Conservation (phyloP, 163 green algal genomes). For the Trebouxiophyceae sp. region DNA sequence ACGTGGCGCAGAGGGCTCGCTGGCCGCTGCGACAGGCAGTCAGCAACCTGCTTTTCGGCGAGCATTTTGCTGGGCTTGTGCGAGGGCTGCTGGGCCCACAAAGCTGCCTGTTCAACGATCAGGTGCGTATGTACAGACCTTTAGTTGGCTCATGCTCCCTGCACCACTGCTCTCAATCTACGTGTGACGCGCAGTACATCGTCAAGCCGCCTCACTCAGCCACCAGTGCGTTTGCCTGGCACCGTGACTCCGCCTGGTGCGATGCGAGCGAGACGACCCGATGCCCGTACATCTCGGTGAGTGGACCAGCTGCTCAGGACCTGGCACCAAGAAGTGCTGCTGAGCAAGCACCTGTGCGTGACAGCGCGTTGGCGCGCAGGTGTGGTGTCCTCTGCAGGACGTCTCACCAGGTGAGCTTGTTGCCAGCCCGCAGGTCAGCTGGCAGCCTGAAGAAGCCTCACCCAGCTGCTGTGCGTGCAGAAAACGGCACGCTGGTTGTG, state of each 20-base stretch:
- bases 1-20: neutral
- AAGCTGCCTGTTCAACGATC: slow-evolving; percentile 8
- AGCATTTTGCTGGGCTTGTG: neutral
- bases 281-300: neutral
- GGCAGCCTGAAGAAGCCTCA: neutral
- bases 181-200: slow-evolving; percentile 25
- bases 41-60: neutral
- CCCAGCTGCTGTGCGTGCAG: neutral
- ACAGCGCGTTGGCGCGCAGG: neutral
- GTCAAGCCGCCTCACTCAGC: slow-evolving; percentile 23
- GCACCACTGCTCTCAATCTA: neutral
- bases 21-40: neutral
- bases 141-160: neutral
- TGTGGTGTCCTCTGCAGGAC: slow-evolving; percentile 36
- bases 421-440: neutral
- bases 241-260: slow-evolving; percentile 37
- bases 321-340: neutral
- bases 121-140: neutral
- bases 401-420: slow-evolving; percentile 1
- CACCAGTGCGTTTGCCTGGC: slow-evolving; percentile 22
- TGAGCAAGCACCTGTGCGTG: no score
- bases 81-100: neutral
- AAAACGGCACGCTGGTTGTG: neutral
- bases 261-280: neutral
- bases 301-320: neutral